Evolutionary conservation across 176 grass and related monocot species (phyloP), one percentile per base, ranked within the genome.

Genomic region (Raddia guianensis): DNA sequence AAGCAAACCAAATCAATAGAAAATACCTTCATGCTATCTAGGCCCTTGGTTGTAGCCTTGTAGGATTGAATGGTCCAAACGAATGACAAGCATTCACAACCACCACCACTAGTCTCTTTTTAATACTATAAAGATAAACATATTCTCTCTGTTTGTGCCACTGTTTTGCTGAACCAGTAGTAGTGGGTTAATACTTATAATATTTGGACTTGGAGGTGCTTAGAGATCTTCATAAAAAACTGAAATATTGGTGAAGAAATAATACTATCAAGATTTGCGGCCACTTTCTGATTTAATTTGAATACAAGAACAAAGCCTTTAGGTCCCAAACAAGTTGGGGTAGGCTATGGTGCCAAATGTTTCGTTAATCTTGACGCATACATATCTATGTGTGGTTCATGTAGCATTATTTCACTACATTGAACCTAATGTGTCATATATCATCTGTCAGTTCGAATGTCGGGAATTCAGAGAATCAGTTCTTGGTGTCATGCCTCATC

Each of bases 401-500:
- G 58, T 48, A 18, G 12, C 70, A 48, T 5, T 63, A 9, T 56
- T 80, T 75, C 9, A 5, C 20, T 75, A 37, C 49, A 7, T 19
- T 6, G 27, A 89, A 70, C 27, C 77, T 89, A 76, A 85, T 16
- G 0, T 76, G 7, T 9, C 9, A 35, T 58, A 70, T 88, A 50
- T 80, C 40, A 35, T 52, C 78, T 85, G 86, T 52, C 96, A 98
- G 96, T 91, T 88, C 75, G 96, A 98, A 86, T 98, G 96, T 65
- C 88, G 92, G 83, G 88, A 98, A 81, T 98, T 98, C 79, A 95
- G 96, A 83, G 92, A 98, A 87, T 95, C 96, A 57, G 84, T 98
- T 80, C 96, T 98, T 74, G 85, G 90, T 5, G 84, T 89, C 40
- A 95, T 98, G 96, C 96, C 96, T 91, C 95, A 98, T 87, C 86